Percentiles rank a stretch among this genome's conserved stretches.
phyloP scores from a whole-genome alignment of 768 basidiomycete species.

The Mycena venus region DNA sequence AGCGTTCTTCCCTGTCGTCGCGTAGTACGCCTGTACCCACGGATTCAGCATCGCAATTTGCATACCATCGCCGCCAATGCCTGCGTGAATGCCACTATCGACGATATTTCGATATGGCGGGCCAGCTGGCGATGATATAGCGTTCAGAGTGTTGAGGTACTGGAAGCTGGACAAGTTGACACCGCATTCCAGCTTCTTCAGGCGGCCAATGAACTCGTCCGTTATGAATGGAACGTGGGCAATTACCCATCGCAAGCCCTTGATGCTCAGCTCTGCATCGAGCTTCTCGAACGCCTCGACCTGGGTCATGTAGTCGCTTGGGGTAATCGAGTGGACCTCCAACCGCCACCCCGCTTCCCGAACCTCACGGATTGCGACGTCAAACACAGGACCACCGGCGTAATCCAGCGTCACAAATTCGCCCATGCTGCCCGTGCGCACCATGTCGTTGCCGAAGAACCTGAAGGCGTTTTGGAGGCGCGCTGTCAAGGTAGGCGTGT shows the following conservation, averaged over 20 bases:
- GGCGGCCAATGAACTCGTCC: neutral
- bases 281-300: neutral
- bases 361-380: neutral
- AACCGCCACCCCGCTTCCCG: neutral
- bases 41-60: slow-evolving; percentile 5
- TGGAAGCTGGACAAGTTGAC: neutral
- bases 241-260: neutral
- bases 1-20: neutral
- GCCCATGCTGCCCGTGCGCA: slow-evolving; percentile 1
- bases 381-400: neutral
- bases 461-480: neutral
- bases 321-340: neutral
- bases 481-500: slow-evolving; percentile 3
- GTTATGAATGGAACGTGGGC: slow-evolving; percentile 3
- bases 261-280: neutral
- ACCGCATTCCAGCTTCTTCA: neutral
- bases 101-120: neutral
- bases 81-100: neutral
- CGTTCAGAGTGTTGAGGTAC: neutral
- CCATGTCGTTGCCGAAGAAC: slow-evolving; percentile 5
- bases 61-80: slow-evolving; percentile 2
- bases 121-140: neutral
- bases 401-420: neutral
- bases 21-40: neutral
- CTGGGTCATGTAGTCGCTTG: neutral